Percentiles rank a stretch among this genome's conserved stretches.
phyloP scores from a whole-genome alignment of 768 basidiomycete genomes.

The Tulasnella sp. region DNA sequence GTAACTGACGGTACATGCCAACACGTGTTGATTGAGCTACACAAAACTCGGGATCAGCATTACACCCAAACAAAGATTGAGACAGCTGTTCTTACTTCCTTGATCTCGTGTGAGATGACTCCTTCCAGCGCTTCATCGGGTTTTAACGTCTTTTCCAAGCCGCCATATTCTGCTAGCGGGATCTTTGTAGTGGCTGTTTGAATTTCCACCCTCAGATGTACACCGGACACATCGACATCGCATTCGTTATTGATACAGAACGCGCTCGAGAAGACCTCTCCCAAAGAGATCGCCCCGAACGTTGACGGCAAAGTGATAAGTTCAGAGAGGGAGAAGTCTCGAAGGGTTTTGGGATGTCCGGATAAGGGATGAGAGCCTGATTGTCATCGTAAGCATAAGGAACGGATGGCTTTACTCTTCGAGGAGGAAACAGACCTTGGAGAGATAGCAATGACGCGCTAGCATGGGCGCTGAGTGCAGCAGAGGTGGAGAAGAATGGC shows the following conservation, averaged over 20 bases:
- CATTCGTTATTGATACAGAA: conserved; percentile 77
- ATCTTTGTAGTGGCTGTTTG: conserved; percentile 66
- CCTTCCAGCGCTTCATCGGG: conserved; percentile 49
- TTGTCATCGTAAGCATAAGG: background rate
- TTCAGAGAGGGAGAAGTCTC: conserved; percentile 70
- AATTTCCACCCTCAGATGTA: conserved; percentile 68
- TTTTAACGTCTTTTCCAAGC: conserved; percentile 36
- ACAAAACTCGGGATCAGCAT: background rate
- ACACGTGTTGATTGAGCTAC: conserved; percentile 50
- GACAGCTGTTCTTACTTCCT: too few species aligned
- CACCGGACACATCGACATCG: conserved; percentile 48
- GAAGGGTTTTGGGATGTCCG: conserved; percentile 72
- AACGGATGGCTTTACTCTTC: background rate
- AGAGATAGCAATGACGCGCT: conserved; percentile 67
- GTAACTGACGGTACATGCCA: conserved; percentile 78
- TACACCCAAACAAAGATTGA: background rate
- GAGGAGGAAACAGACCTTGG: conserved; percentile 37
- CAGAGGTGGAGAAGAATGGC: conserved; percentile 76
- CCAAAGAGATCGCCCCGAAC: conserved; percentile 80
- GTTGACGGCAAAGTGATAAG: conserved; percentile 70
- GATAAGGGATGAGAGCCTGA: conserved; percentile 43
- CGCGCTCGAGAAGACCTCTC: conserved; percentile 77
- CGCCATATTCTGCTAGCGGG: conserved; percentile 53
- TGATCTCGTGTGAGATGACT: conserved; percentile 77
- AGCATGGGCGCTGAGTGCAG: conserved; percentile 72